Percentiles rank a stretch among this genome's conserved stretches.
Conservation (phyloP, 1,284 basidiomycete species). For the Ganoderma lingzhi region DNA sequence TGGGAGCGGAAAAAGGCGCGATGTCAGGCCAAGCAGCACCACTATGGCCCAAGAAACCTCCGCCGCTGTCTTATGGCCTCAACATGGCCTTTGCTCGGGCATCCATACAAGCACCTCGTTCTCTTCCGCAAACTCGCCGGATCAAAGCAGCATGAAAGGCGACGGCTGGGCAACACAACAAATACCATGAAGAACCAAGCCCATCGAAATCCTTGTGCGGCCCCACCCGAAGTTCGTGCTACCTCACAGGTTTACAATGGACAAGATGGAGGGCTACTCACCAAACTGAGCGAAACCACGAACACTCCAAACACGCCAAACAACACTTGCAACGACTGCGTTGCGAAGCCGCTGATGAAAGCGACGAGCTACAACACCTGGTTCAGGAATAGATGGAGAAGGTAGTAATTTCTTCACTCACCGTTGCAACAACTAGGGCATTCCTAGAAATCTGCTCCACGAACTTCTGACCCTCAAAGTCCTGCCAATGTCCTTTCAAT, state of each 20-base stretch:
- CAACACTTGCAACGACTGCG: slow-evolving; percentile 68
- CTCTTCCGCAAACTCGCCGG: background rate
- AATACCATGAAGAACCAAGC: too few species aligned
- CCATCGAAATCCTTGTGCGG: background rate
- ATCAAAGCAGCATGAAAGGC: background rate
- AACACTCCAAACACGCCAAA: slow-evolving; percentile 60
- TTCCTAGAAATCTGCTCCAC: slow-evolving; percentile 62
- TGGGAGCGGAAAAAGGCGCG: too few species aligned
- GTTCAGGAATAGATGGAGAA: background rate
- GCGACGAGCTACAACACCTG: slow-evolving; percentile 56
- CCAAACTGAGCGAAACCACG: slow-evolving; percentile 55
- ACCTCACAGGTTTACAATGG: too few species aligned
- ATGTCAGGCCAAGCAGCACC: background rate
- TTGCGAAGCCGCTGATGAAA: slow-evolving; percentile 66
- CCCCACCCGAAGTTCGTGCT: background rate
- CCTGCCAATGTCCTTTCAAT: slow-evolving; percentile 52
- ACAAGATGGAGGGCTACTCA: slow-evolving; percentile 45
- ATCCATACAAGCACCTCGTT: background rate
- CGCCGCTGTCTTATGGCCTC: too few species aligned
- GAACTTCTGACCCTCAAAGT: slow-evolving; percentile 75
- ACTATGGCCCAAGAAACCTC: background rate
- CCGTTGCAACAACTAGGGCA: slow-evolving; percentile 45
- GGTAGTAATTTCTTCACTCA: slow-evolving; percentile 32
- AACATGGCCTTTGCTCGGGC: too few species aligned
- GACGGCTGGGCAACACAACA: too few species aligned